phyloP scores from a whole-genome alignment of 768 basidiomycete genomes.

The Lactarius trivialis region DNA sequence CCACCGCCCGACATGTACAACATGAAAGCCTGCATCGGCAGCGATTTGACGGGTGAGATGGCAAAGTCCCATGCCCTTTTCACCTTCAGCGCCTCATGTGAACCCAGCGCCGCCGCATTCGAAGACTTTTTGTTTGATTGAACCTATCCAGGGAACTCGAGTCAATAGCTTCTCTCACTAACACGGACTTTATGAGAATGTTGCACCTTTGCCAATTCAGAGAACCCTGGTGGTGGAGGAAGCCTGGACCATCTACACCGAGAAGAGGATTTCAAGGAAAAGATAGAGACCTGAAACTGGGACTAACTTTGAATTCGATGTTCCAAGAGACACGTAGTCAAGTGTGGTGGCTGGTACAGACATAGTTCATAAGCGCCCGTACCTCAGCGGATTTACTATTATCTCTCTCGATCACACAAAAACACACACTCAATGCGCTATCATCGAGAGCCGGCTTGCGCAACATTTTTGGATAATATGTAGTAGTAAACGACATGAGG shows the following conservation, averaged over 20 bases:
- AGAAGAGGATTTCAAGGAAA: background rate
- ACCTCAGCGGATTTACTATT: background rate
- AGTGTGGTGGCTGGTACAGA: conserved; percentile 1
- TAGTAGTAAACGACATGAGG: background rate
- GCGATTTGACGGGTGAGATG: conserved; percentile 74
- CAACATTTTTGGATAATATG: background rate
- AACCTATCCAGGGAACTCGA: conserved; percentile 32
- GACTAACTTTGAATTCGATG: conserved; percentile 11
- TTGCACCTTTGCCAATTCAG: conserved; percentile 11
- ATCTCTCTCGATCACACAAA: background rate
- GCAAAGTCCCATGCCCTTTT: conserved; percentile 85
- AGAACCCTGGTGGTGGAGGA: conserved; percentile 15
- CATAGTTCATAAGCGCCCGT: conserved; percentile 4
- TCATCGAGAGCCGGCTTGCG: background rate
- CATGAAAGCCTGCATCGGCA: conserved; percentile 98
- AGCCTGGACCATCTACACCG: conserved; percentile 7
- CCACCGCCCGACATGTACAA: conserved; percentile 97
- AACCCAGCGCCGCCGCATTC: conserved; percentile 35
- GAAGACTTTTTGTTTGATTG: conserved; percentile 34
- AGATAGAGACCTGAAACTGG: background rate
- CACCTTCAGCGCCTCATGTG: conserved; percentile 63
- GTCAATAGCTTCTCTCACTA: background rate
- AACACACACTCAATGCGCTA: background rate
- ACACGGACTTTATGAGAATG: background rate
- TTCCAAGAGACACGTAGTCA: conserved; percentile 10